A percentile compares a stretch with the other conserved stretches of the same genome.
These are phyloP conservation scores for Clarireedia sp. DNA, from an alignment of 2,329 filamentous ascomycete species.

Conservation along the genomic window DNA sequence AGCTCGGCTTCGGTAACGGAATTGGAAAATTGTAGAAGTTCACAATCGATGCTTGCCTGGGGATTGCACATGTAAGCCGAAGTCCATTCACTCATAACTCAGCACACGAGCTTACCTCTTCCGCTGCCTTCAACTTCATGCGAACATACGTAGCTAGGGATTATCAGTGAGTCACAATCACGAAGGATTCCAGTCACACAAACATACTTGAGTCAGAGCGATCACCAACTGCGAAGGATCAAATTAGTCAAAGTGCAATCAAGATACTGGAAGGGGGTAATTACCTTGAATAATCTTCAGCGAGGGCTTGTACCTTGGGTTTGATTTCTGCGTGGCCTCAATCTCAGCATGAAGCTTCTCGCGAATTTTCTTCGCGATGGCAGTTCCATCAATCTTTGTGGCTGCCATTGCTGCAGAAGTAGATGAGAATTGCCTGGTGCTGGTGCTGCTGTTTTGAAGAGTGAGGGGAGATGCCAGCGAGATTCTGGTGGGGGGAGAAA, in stretches of 20 bases:
- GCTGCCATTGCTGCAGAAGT: constrained; percentile 66
- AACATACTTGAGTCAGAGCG: constrained; percentile 81
- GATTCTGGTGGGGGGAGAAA: constrained; percentile 17
- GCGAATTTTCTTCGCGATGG: constrained; percentile 86
- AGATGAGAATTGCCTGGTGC: constrained; percentile 36
- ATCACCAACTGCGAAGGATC: constrained; percentile 61
- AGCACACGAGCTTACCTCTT: constrained; percentile 54
- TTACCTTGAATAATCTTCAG: constrained; percentile 92
- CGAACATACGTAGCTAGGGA: constrained; percentile 84
- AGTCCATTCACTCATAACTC: too few relatives aligned
- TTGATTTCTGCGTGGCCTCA: constrained; percentile 67
- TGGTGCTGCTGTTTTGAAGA: constrained; percentile 5
- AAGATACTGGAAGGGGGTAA: background rate
- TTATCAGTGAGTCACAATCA: background rate
- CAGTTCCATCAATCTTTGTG: constrained; percentile 89
- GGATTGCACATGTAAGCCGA: constrained; percentile 11
- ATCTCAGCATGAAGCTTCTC: constrained; percentile 76
- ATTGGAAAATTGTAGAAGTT: constrained; percentile 76
- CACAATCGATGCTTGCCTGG: constrained; percentile 85
- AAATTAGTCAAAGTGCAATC: constrained; percentile 13
- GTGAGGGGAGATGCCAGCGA: background rate
- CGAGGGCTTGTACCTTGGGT: constrained; percentile 80
- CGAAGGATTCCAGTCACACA: background rate
- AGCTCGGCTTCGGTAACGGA: constrained; percentile 78
- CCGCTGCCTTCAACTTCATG: constrained; percentile 97